Percentiles rank a stretch among this genome's conserved stretches.
These are phyloP conservation scores for Penicillium psychrosexuale DNA, from an alignment of 2,329 filamentous ascomycete species.

Conservation along the genomic window DNA sequence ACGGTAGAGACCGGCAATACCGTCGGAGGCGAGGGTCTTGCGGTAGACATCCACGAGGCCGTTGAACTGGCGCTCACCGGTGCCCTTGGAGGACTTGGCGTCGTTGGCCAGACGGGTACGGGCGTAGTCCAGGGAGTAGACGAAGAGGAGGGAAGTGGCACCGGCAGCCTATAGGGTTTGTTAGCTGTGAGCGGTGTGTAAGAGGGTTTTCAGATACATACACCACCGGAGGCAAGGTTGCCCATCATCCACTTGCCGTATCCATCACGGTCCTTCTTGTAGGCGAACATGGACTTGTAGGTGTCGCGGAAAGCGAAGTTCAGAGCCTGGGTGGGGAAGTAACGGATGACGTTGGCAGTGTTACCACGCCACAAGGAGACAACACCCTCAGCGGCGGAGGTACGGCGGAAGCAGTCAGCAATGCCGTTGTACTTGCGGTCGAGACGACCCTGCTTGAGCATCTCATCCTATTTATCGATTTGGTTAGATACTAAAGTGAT, in stretches of 20 bases:
- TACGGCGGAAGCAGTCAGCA: constrained; percentile 90
- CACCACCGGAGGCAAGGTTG: constrained; percentile 99
- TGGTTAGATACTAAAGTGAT: constrained; percentile 11
- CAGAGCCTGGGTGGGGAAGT: constrained; percentile 99
- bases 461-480: constrained; percentile 81
- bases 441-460: constrained; percentile 97
- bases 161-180: constrained; percentile 67
- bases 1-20: constrained; percentile 99
- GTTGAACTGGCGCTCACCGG: constrained; percentile 99
- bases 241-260: constrained; percentile 99
- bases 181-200: constrained; percentile 1
- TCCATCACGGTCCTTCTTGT: constrained; percentile 99
- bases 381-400: constrained; percentile 84
- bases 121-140: constrained; percentile 99
- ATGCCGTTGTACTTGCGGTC: constrained; percentile 96
- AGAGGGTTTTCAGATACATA: constrained; percentile 54
- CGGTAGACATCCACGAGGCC: constrained; percentile 99
- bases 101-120: constrained; percentile 99
- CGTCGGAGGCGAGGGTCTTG: constrained; percentile 98
- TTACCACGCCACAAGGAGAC: constrained; percentile 98
- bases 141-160: constrained; percentile 99
- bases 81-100: constrained; percentile 92
- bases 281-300: constrained; percentile 99
- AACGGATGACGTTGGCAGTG: constrained; percentile 99
- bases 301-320: constrained; percentile 99